A percentile compares a stretch with the other conserved stretches of the same genome.
These are phyloP conservation scores for Diutina pseudorugosa DNA, from an alignment of 1,139 yeast species.

Conservation along the genomic window DNA sequence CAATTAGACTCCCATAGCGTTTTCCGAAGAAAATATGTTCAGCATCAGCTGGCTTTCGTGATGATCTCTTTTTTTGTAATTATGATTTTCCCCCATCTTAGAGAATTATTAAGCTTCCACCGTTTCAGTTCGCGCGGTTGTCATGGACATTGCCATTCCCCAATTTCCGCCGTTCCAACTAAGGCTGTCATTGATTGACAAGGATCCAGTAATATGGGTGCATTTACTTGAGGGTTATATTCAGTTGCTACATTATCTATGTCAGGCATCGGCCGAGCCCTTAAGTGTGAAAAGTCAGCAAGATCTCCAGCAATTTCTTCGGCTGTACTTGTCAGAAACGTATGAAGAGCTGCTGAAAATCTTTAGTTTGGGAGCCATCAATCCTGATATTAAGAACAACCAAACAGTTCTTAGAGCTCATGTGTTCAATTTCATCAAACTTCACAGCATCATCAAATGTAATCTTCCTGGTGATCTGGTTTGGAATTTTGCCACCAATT, in stretches of 20 bases:
- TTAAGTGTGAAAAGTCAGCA: slow-evolving; percentile 43
- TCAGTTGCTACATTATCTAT: slow-evolving; percentile 16
- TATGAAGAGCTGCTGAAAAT: slow-evolving; percentile 46
- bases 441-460: slow-evolving; percentile 40
- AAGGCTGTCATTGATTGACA: slow-evolving; percentile 62
- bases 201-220: slow-evolving; percentile 75
- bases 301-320: slow-evolving; percentile 43
- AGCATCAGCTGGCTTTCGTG: too few species aligned
- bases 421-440: slow-evolving; percentile 40
- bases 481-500: slow-evolving; percentile 52
- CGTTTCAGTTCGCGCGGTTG: neutral
- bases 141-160: slow-evolving; percentile 40
- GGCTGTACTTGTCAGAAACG: slow-evolving; percentile 46
- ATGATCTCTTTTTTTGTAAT: too few species aligned
- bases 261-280: neutral
- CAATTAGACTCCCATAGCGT: neutral
- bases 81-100: too few species aligned
- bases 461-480: slow-evolving; percentile 44
- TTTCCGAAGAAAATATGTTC: too few species aligned
- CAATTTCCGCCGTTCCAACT: slow-evolving; percentile 63
- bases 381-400: slow-evolving; percentile 51
- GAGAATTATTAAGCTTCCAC: too few species aligned
- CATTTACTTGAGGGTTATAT: slow-evolving; percentile 57
- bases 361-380: slow-evolving; percentile 56
- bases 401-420: slow-evolving; percentile 33